Percentiles rank a stretch among this genome's conserved stretches.
Conservation (phyloP, 2,329 filamentous ascomycete species). For the Immersiporthe knoxdaviesiana region DNA sequence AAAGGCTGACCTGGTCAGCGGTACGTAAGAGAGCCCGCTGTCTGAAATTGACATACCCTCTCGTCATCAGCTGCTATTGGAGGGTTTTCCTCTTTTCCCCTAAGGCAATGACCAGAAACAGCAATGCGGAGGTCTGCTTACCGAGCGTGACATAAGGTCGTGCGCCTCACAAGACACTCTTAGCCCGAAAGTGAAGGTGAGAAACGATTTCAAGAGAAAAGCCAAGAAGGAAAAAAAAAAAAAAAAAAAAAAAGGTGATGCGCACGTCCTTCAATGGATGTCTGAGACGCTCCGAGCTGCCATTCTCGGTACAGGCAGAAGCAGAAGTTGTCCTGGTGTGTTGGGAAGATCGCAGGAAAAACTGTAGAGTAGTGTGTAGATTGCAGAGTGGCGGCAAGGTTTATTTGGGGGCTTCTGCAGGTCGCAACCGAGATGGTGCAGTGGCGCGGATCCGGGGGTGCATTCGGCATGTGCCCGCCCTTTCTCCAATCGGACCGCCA, state of each 20-base stretch:
- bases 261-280: not conserved
- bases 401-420: not conserved
- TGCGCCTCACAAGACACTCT: not conserved
- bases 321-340: not conserved
- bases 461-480: not conserved
- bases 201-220: too few species aligned
- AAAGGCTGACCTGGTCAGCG: constrained; percentile 5
- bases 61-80: constrained; percentile 15
- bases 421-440: not conserved
- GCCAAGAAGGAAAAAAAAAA: too few species aligned
- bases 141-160: constrained; percentile 18
- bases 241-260: not conserved
- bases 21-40: not conserved
- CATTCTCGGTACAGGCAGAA: constrained; percentile 4
- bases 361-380: too few species aligned
- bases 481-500: not conserved
- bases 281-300: constrained; percentile 19
- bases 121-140: constrained; percentile 18
- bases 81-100: too few species aligned
- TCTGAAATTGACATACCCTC: not conserved
- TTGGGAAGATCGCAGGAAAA: not conserved
- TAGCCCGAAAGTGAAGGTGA: not conserved
- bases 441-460: not conserved
- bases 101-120: constrained; percentile 9
- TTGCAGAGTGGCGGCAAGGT: not conserved